These are phyloP conservation scores for Mallotus repandus DNA, from an alignment of 441 rosid species.

Conservation along the genomic window DNA sequence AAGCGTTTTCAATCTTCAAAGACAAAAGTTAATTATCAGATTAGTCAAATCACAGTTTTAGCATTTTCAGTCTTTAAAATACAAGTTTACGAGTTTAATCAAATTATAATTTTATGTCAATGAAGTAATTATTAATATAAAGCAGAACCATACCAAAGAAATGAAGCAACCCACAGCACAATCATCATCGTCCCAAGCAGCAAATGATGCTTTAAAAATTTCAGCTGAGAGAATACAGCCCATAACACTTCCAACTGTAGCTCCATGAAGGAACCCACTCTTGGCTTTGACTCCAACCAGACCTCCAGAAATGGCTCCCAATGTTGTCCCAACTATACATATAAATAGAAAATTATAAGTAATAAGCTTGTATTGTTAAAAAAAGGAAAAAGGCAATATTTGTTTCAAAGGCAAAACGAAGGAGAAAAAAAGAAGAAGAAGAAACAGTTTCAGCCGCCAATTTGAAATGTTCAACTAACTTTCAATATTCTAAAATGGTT, in stretches of 20 bases:
- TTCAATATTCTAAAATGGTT: too few relatives aligned
- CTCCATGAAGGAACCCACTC: constrained; percentile 33
- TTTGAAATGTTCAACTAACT: too few relatives aligned
- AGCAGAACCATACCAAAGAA: constrained; percentile 19
- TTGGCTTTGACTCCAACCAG: constrained; percentile 30
- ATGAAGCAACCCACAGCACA: constrained; percentile 14
- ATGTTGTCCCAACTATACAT: constrained; percentile 30
- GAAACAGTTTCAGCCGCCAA: too few relatives aligned
- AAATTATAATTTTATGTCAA: neutral
- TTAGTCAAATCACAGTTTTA: neutral
- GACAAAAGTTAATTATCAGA: neutral
- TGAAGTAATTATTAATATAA: neutral
- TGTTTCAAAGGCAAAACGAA: too few relatives aligned
- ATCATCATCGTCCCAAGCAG: constrained; percentile 25
- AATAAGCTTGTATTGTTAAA: neutral
- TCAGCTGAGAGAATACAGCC: constrained; percentile 30
- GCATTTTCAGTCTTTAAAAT: neutral
- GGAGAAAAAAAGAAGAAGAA: too few relatives aligned
- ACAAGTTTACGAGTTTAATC: too few relatives aligned
- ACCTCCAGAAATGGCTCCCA: constrained; percentile 36
- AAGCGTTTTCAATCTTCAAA: constrained; percentile 9
- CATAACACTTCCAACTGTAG: constrained; percentile 30
- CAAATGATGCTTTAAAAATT: constrained; percentile 16
- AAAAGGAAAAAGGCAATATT: neutral
- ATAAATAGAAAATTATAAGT: too few relatives aligned